These are phyloP conservation scores for Fusarium lyarnte DNA, from an alignment of 2,329 filamentous ascomycete genomes.

Conservation along the genomic window DNA sequence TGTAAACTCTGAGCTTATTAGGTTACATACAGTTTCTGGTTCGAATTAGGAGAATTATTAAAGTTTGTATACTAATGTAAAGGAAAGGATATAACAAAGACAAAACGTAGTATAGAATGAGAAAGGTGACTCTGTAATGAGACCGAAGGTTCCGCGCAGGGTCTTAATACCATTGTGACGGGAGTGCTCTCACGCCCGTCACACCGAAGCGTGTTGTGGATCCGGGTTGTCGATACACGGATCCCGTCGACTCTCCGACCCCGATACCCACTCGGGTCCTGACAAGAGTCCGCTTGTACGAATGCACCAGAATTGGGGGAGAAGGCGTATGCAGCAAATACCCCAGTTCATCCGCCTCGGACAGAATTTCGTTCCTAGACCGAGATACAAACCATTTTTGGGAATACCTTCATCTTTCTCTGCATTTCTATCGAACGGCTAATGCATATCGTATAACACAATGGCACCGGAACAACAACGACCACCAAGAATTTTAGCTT, in stretches of 20 bases:
- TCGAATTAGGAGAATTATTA: constrained; percentile 13
- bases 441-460: not conserved
- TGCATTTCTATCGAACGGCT: not conserved
- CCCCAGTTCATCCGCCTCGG: constrained; percentile 4
- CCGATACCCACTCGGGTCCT: constrained; percentile 22
- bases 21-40: constrained; percentile 11
- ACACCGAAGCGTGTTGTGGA: constrained; percentile 12
- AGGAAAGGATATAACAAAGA: not conserved
- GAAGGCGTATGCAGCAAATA: constrained; percentile 22
- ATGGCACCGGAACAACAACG: constrained; percentile 23
- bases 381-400: not conserved
- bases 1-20: too few species aligned
- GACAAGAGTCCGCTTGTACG: constrained; percentile 8
- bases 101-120: not conserved
- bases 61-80: not conserved
- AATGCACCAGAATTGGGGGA: not conserved
- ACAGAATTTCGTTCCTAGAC: not conserved
- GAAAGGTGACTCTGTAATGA: not conserved
- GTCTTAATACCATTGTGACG: constrained; percentile 25
- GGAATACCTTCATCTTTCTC: not conserved
- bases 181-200: constrained; percentile 11
- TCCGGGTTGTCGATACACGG: constrained; percentile 17
- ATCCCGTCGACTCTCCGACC: constrained; percentile 25
- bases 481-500: constrained; percentile 23
- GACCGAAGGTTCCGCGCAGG: constrained; percentile 1